Conservation (phyloP, 2,329 filamentous ascomycete species). For the Sclerotinia borealis region DNA sequence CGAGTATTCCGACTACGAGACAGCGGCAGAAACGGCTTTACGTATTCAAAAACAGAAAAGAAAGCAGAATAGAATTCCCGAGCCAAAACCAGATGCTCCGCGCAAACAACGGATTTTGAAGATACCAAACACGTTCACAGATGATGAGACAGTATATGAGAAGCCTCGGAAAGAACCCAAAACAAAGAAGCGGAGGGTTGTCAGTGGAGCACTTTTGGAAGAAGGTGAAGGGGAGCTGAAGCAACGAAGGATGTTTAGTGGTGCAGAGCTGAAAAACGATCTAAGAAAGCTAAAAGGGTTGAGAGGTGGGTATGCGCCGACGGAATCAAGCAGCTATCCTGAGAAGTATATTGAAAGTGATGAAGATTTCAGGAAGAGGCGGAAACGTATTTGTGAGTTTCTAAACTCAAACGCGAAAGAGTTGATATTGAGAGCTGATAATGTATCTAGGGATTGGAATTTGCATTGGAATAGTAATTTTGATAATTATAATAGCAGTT, state of each 20-base stretch:
- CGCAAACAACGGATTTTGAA: constrained; percentile 1
- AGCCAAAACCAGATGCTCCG: neutral
- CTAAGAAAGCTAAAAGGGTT: constrained; percentile 41
- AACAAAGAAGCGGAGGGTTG: constrained; percentile 48
- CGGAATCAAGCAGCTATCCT: neutral
- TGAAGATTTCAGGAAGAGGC: constrained; percentile 34
- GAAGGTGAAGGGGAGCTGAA: constrained; percentile 52
- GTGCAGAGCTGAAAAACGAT: constrained; percentile 34
- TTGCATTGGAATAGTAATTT: constrained; percentile 45
- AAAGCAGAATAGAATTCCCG: neutral
- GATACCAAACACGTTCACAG: constrained; percentile 15
- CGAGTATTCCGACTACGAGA: neutral
- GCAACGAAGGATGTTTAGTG: constrained; percentile 39
- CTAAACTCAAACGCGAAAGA: neutral
- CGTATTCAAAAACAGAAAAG: neutral
- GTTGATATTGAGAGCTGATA: constrained; percentile 8
- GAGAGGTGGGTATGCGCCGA: constrained; percentile 10
- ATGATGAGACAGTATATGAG: constrained; percentile 23
- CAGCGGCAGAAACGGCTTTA: constrained; percentile 1
- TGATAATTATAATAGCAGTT: constrained; percentile 63
- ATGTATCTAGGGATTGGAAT: constrained; percentile 42
- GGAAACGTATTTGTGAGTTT: constrained; percentile 57
- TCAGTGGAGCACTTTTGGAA: constrained; percentile 64
- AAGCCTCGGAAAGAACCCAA: constrained; percentile 23
- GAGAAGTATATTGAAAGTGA: constrained; percentile 11